phyloP scores from a whole-genome alignment of 352 stramenopile species.

The Phytopythium montanum region DNA sequence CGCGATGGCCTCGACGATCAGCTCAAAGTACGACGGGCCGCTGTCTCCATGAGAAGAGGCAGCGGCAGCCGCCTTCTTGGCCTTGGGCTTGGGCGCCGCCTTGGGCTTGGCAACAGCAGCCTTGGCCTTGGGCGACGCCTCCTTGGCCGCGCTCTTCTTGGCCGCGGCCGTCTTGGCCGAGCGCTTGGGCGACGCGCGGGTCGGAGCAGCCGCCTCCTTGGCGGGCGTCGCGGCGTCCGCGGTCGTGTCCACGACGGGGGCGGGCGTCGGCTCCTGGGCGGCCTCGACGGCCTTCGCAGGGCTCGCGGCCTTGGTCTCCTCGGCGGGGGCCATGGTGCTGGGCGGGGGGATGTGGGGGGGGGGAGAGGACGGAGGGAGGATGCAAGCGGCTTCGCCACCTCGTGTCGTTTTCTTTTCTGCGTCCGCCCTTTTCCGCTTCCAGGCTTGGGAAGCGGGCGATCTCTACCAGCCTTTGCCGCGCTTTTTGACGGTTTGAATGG shows the following conservation, averaged over 20 bases:
- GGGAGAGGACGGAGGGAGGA: constrained; percentile 5
- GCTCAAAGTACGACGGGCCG: constrained; percentile 83
- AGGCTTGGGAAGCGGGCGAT: no score
- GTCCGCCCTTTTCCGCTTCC: neutral
- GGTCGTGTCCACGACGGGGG: constrained; percentile 9
- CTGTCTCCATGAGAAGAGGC: constrained; percentile 28
- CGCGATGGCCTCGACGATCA: constrained; percentile 89
- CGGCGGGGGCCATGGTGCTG: constrained; percentile 27
- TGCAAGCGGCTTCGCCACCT: constrained; percentile 5
- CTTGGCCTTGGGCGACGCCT: constrained; percentile 17
- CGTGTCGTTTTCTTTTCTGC: constrained; percentile 46
- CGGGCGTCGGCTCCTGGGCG: constrained; percentile 17
- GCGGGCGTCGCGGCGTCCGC: constrained; percentile 10
- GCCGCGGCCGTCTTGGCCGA: constrained; percentile 53
- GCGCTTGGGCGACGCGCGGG: constrained; percentile 51
- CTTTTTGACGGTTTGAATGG: no score
- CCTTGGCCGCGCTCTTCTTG: constrained; percentile 19
- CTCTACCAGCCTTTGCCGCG: no score
- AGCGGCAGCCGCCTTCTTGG: constrained; percentile 20
- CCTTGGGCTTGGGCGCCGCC: constrained; percentile 23
- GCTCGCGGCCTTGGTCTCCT: constrained; percentile 54
- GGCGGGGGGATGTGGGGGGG: neutral
- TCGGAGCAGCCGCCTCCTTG: constrained; percentile 17
- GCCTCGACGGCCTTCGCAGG: constrained; percentile 19
- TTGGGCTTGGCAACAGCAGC: constrained; percentile 25